A percentile compares a stretch with the other conserved stretches of the same genome.
Conservation (phyloP, 805 yeast genomes). For the Barnettozyma vustinii region DNA sequence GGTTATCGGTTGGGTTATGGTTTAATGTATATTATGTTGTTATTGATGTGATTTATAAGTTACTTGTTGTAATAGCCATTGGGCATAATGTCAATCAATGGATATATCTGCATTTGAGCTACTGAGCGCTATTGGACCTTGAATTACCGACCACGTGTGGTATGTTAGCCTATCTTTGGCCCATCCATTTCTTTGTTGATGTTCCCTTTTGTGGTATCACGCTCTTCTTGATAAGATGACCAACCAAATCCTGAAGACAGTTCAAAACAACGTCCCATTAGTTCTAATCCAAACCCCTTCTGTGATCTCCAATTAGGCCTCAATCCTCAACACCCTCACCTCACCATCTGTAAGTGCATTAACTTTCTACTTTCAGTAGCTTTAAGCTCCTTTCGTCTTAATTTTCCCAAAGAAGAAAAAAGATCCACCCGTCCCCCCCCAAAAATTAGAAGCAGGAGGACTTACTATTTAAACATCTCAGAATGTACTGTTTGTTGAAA, state of each 20-base stretch:
- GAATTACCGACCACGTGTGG: too few species aligned
- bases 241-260: too few species aligned
- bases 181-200: too few species aligned
- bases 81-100: too few species aligned
- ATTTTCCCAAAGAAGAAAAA: slow-evolving; percentile 2
- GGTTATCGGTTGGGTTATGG: slow-evolving; percentile 11
- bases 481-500: too few species aligned
- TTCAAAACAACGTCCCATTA: too few species aligned
- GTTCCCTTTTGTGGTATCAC: too few species aligned
- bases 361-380: neutral
- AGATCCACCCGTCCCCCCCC: neutral
- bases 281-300: too few species aligned
- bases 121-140: too few species aligned
- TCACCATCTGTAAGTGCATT: neutral
- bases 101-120: too few species aligned
- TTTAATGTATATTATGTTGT: slow-evolving; percentile 7
- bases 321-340: neutral
- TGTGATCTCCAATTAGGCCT: neutral
- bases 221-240: too few species aligned
- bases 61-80: neutral
- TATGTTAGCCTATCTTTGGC: too few species aligned
- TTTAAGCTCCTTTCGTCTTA: neutral
- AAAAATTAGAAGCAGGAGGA: neutral
- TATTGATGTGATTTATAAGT: slow-evolving; percentile 4
- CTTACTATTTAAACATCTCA: neutral